Evolutionary conservation across 2,329 filamentous ascomycete species (phyloP).

Genomic region (Pseudovirgaria hyperparasitica): DNA sequence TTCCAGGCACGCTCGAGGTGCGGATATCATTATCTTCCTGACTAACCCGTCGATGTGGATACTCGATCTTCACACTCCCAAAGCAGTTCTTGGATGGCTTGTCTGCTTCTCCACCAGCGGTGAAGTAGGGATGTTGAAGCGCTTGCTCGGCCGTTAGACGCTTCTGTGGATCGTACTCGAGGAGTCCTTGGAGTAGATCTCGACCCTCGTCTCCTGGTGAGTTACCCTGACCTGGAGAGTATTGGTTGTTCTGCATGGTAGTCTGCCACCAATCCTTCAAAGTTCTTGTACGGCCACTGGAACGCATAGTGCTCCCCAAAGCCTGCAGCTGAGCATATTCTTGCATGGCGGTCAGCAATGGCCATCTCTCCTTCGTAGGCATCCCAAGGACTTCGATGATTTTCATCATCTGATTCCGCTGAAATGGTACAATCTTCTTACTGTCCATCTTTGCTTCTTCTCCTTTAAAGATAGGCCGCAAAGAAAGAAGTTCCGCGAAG

Average conservation of each 20-base stretch:
- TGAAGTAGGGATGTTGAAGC: constrained; percentile 84
- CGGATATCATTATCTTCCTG: constrained; percentile 93
- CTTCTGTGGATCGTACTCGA: constrained; percentile 88
- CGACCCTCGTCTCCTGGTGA: constrained; percentile 54
- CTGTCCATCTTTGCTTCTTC: constrained; percentile 98
- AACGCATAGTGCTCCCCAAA: constrained; percentile 31
- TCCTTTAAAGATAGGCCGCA: constrained; percentile 94
- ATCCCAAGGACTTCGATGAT: constrained; percentile 94
- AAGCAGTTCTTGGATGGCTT: constrained; percentile 76
- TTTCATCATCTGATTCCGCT: constrained; percentile 97
- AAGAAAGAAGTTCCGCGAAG: constrained; percentile 81
- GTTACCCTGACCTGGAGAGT: constrained; percentile 19
- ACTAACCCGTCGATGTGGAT: constrained; percentile 79
- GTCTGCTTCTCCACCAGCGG: constrained; percentile 28
- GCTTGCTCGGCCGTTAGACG: constrained; percentile 79
- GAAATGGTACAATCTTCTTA: constrained; percentile 95
- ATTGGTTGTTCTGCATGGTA: constrained; percentile 35
- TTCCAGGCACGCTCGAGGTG: constrained; percentile 79
- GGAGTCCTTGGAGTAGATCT: constrained; percentile 64
- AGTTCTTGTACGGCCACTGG: constrained; percentile 39
- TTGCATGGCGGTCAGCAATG: constrained; percentile 69
- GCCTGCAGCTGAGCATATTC: constrained; percentile 63
- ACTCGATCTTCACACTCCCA: constrained; percentile 75
- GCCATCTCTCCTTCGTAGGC: constrained; percentile 82
- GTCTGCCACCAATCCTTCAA: constrained; percentile 56